phyloP scores from a whole-genome alignment of 1,284 basidiomycete genomes.

The Agaricales sp. region DNA sequence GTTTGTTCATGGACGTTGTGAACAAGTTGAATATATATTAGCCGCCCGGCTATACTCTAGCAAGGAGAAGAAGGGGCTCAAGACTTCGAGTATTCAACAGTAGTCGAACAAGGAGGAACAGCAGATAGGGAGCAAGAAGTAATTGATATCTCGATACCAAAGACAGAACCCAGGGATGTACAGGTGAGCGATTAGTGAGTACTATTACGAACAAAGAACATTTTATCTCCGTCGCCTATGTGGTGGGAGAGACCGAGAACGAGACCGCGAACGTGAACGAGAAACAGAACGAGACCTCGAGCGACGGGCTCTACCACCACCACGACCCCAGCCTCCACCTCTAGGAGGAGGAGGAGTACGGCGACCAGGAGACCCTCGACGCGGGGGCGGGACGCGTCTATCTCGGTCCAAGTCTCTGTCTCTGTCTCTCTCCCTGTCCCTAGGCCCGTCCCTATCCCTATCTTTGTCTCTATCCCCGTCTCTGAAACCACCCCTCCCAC shows the following conservation, averaged over 20 bases:
- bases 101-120: too few relatives aligned
- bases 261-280: conserved; percentile 4
- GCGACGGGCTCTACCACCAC: conserved; percentile 23
- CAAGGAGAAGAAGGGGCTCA: too few relatives aligned
- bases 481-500: conserved; percentile 24
- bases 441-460: conserved; percentile 23
- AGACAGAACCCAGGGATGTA: too few relatives aligned
- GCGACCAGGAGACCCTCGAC: conserved; percentile 23
- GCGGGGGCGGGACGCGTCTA: conserved; percentile 32
- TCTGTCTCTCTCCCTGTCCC: conserved; percentile 14
- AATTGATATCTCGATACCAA: too few relatives aligned
- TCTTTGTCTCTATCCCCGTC: conserved; percentile 24
- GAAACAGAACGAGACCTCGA: conserved; percentile 28
- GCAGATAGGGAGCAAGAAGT: too few relatives aligned
- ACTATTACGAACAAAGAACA: neutral
- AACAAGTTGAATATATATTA: too few relatives aligned
- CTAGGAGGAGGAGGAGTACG: conserved; percentile 30
- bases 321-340: conserved; percentile 22
- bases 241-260: too few relatives aligned
- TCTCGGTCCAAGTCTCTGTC: conserved; percentile 24
- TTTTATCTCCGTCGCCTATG: neutral
- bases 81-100: too few relatives aligned
- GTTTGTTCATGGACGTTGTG: too few relatives aligned
- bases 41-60: too few relatives aligned
- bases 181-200: too few relatives aligned